A percentile compares a stretch with the other conserved stretches of the same genome.
These are phyloP conservation scores for Populus euphratica DNA, from an alignment of 345 rosid species.

Conservation along the genomic window DNA sequence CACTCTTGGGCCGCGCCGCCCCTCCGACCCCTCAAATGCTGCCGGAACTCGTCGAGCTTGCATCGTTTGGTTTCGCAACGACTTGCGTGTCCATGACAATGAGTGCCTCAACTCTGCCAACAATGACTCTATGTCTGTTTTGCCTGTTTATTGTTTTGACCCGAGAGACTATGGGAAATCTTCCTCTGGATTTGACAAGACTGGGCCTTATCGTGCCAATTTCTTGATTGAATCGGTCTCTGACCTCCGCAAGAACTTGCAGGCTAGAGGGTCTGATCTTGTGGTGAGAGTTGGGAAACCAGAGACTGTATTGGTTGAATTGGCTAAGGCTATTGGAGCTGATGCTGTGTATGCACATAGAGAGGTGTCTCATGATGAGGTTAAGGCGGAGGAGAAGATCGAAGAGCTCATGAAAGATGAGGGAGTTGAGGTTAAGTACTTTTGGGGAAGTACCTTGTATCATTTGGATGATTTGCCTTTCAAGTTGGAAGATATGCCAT, in stretches of 20 bases:
- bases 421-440: conserved; percentile 78
- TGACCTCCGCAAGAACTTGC: conserved; percentile 84
- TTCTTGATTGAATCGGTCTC: conserved; percentile 85
- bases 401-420: conserved; percentile 85
- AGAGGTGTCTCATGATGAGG: conserved; percentile 86
- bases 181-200: conserved; percentile 80
- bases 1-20: conserved; percentile 81
- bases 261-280: conserved; percentile 85
- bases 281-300: conserved; percentile 86
- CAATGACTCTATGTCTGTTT: conserved; percentile 75
- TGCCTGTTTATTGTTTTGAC: conserved; percentile 96
- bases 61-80: conserved; percentile 92
- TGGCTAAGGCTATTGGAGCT: conserved; percentile 87
- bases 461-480: conserved; percentile 94
- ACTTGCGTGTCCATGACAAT: conserved; percentile 90
- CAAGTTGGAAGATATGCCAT: conserved; percentile 78
- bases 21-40: conserved; percentile 76
- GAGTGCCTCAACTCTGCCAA: conserved; percentile 80
- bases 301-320: conserved; percentile 66
- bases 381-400: conserved; percentile 81
- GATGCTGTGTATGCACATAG: conserved; percentile 84
- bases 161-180: conserved; percentile 92
- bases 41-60: conserved; percentile 80
- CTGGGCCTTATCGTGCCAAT: conserved; percentile 82
- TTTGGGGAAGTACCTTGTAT: conserved; percentile 95